Evolutionary conservation across 345 rosid species (phyloP).

Genomic region (Ceriops decandra): DNA sequence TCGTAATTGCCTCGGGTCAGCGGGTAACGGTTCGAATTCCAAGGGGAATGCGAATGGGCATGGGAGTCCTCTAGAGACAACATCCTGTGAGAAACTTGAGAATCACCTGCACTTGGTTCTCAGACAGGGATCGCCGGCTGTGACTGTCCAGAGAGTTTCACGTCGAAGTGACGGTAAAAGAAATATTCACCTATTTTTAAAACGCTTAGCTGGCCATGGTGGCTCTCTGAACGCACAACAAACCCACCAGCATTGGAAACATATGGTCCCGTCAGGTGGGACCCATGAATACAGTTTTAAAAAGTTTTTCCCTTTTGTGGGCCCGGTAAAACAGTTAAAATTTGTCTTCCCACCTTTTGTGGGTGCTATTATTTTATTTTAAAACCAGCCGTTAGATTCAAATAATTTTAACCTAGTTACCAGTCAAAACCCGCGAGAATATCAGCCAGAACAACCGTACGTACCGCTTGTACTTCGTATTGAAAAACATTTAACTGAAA

Average conservation of each 20-base stretch:
- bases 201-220: neutral
- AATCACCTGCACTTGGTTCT: no score
- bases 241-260: neutral
- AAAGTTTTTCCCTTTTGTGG: neutral
- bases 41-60: slow-evolving; percentile 18
- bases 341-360: neutral
- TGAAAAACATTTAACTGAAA: no score
- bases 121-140: neutral
- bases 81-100: slow-evolving; percentile 30
- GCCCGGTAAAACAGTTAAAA: neutral
- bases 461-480: neutral
- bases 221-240: neutral
- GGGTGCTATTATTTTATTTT: neutral
- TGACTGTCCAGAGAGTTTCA: no score
- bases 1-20: slow-evolving; percentile 33
- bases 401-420: no score
- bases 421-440: no score
- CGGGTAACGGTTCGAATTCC: slow-evolving; percentile 59
- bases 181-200: no score
- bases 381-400: neutral
- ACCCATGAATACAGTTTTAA: neutral
- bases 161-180: no score
- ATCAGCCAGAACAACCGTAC: neutral
- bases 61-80: slow-evolving; percentile 68
- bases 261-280: neutral